Percentiles rank a stretch among this genome's conserved stretches.
Conservation (phyloP, 1,139 yeast species). For the Yamadazyma buinensis region DNA sequence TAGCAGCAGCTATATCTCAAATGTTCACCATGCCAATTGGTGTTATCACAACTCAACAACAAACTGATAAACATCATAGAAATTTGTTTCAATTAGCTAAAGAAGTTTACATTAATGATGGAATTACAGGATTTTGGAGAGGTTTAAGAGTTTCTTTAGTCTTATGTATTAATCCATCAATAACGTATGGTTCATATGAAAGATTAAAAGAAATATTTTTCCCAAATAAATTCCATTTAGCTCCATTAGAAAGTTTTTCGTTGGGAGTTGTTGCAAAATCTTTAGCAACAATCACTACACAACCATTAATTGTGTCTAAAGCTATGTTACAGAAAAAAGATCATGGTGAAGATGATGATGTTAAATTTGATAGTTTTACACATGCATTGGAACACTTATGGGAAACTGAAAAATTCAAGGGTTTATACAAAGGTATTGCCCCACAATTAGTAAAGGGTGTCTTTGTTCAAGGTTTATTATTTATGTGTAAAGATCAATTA, state of each 20-base stretch:
- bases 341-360: slow-evolving; percentile 20
- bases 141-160: slow-evolving; percentile 81
- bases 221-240: slow-evolving; percentile 43
- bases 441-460: slow-evolving; percentile 85
- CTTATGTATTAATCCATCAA: slow-evolving; percentile 79
- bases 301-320: slow-evolving; percentile 82
- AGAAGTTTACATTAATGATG: slow-evolving; percentile 63
- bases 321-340: slow-evolving; percentile 67
- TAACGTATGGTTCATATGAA: slow-evolving; percentile 82
- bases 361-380: slow-evolving; percentile 37
- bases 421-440: slow-evolving; percentile 68
- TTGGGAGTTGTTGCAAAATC: slow-evolving; percentile 80
- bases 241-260: slow-evolving; percentile 65
- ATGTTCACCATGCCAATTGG: slow-evolving; percentile 79
- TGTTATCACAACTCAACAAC: slow-evolving; percentile 82
- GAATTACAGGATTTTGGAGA: slow-evolving; percentile 73
- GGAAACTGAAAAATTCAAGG: slow-evolving; percentile 36
- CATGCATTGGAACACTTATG: slow-evolving; percentile 44
- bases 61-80: slow-evolving; percentile 49
- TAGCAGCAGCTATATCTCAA: slow-evolving; percentile 85
- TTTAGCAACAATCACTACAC: slow-evolving; percentile 76
- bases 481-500: slow-evolving; percentile 76
- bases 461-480: slow-evolving; percentile 78
- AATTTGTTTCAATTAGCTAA: slow-evolving; percentile 47
- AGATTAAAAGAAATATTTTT: slow-evolving; percentile 57